Base-by-base conservation (phyloP, 2,329 filamentous ascomycete genomes). In the Ascosphaera acerosa region DNA sequence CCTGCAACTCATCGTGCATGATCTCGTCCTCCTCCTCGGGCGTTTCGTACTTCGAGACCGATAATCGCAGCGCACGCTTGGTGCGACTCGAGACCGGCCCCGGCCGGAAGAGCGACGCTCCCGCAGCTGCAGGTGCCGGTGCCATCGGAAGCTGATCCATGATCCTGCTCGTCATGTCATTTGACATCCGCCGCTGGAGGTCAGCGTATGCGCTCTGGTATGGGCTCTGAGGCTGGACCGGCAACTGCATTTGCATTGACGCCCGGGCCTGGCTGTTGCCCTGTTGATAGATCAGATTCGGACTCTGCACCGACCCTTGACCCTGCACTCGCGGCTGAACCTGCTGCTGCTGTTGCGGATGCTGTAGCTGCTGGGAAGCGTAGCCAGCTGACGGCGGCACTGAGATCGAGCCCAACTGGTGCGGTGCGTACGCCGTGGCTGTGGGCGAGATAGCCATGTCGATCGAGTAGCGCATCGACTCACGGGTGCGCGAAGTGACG, bases 11-110 rank as follows among this genome's bases (percentile, higher is more conserved):
- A 52, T 97, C 87, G 41, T 92, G 82, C 6, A 94, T 62, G 6
- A 97, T 63, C 53, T 97, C 87, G 36, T 97, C 87, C 46, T 94
- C 84, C 51, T 97, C 87, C 43, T 90, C 82, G 1, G 87, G 80
- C 0, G 82, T 82, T 46, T 97, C 87, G 47, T 94, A 92, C 37
- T 78, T 73, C 42, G 76, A 74, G 30, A 76, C 69, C 10, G 77
- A 71, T 48, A 62, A 58, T 36, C 66, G 62, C 29, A 89, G 65
- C 9, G 77, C 74, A 36, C 80, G 66, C 35, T 84, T 64, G 10
- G 81, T 87, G 37, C 82, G 65, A 48, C 73, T 80, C 1, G 77
- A 81, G 32, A 80, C 64, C 1, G 78, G 75, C 0, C 41, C 43
- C 34, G 33, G n/a, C 20, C 7, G 22, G 22, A 15, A 27, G 36